Evolutionary conservation across 495 filamentous ascomycete species (phyloP).

Genomic region (Lasiosphaeriaceae sp.): DNA sequence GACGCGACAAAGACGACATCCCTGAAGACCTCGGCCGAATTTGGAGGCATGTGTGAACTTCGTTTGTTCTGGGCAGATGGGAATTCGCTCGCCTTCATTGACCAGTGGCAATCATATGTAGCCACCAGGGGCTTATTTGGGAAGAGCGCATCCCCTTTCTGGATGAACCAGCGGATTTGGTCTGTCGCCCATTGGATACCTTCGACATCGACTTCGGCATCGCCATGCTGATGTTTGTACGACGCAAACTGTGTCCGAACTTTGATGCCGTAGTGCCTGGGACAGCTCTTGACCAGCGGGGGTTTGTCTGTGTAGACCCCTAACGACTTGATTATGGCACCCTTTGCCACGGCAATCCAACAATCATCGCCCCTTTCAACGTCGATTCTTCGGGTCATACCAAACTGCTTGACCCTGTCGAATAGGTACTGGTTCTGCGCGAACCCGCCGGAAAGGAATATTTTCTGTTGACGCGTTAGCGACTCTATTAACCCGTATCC

Average conservation of each 20-base stretch:
- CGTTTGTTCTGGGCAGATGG: slow-evolving; percentile 2
- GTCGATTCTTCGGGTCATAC: slow-evolving; percentile 8
- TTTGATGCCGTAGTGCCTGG: slow-evolving; percentile 30
- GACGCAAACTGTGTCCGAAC: slow-evolving; percentile 11
- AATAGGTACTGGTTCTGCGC: slow-evolving; percentile 20
- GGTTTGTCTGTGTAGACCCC: slow-evolving; percentile 24
- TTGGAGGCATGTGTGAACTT: neutral
- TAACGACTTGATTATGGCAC: slow-evolving; percentile 28
- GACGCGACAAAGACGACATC: slow-evolving; percentile 24
- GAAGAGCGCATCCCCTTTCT: slow-evolving; percentile 24
- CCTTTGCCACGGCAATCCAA: slow-evolving; percentile 29
- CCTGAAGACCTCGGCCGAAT: slow-evolving; percentile 5
- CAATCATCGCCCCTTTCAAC: slow-evolving; percentile 22
- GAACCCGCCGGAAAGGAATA: slow-evolving; percentile 27
- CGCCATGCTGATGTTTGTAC: slow-evolving; percentile 11
- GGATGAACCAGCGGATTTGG: slow-evolving; percentile 26
- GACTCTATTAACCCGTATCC: neutral
- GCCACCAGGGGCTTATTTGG: slow-evolving; percentile 15
- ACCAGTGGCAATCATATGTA: slow-evolving; percentile 21
- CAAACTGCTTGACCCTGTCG: slow-evolving; percentile 15
- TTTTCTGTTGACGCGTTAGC: slow-evolving; percentile 5
- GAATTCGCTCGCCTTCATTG: slow-evolving; percentile 16
- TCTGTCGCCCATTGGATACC: slow-evolving; percentile 20
- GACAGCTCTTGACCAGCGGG: slow-evolving; percentile 14
- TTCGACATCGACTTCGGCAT: slow-evolving; percentile 14